phyloP scores from a whole-genome alignment of 1,284 basidiomycete genomes.

The Tilletiopsis washingtonensis region DNA sequence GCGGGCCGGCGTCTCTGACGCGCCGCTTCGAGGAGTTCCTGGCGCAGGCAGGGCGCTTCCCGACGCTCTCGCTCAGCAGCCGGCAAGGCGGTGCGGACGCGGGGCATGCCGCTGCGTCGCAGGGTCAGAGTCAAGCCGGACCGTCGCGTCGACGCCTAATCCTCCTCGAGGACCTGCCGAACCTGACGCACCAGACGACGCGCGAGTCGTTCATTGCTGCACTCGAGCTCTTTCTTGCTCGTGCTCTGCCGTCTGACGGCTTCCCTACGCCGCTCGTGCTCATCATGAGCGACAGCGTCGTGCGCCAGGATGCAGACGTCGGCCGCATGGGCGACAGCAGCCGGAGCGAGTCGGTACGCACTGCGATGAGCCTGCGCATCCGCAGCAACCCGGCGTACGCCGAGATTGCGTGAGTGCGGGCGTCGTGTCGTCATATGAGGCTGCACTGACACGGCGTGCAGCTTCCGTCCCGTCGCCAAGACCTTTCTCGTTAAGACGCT shows the following conservation, averaged over 20 bases:
- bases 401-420: conserved; percentile 57
- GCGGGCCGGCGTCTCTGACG: conserved; percentile 9
- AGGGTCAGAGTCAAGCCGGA: neutral
- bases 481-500: no score
- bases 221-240: conserved; percentile 48
- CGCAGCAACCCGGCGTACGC: conserved; percentile 61
- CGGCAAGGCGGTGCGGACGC: neutral
- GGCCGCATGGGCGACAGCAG: conserved; percentile 51
- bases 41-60: conserved; percentile 17
- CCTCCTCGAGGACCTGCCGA: conserved; percentile 85
- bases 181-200: conserved; percentile 60
- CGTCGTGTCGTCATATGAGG: no score
- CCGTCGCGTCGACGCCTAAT: conserved; percentile 52
- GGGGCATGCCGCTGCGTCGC: neutral
- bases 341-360: conserved; percentile 47
- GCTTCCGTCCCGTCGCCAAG: conserved; percentile 78
- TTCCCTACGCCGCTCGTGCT: conserved; percentile 62
- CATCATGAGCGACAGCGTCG: conserved; percentile 67
- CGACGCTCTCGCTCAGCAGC: conserved; percentile 1
- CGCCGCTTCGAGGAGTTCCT: conserved; percentile 36
- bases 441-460: no score
- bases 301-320: conserved; percentile 51
- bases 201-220: conserved; percentile 68
- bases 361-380: conserved; percentile 59
- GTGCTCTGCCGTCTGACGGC: conserved; percentile 6